Evolutionary conservation across 345 rosid species (phyloP), one percentile per base, ranked within the genome.

Genomic region (Corchorus capsularis): DNA sequence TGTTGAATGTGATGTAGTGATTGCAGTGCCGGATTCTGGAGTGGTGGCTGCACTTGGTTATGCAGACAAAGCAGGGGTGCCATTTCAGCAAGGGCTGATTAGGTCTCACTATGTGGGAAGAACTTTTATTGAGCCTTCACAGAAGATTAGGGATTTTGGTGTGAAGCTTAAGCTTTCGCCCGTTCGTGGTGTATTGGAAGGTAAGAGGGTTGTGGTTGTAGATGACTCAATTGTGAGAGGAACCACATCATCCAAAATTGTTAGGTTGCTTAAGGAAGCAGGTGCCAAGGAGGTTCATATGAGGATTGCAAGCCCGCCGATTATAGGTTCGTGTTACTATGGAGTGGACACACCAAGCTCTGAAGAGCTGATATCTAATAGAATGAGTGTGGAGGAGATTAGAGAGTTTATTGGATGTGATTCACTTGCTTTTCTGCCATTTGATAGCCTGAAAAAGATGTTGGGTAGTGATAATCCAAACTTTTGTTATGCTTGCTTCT

Each of bases 331-430:
- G 8, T 96, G 99, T 80, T 92, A 93, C 71, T 93, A 93, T 64
- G 98, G 99, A n/a, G 99, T 96, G 53, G 99, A 96, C 63, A 91
- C 98, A 0, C 99, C 99, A 0, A 91, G 98, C 85, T 75, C 98
- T 0, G 94, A 91, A 81, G 98, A 92, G 78, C 61, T 93, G 87
- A 93, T 93, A 74, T 96, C 99, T 0, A 96, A 96, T n/a, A 86
- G 98, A 73, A 74, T 96, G 95, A 91, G 82, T 8, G 92, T 87
- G 75, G 94, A 93, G 62, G 92, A 96, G 76, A 87, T 93, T n/a
- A 84, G 84, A 50, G 91, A 90, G 27, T 91, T 65, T 50, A 93
- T 93, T 0, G 98, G 98, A 14, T 82, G 93, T 0, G 96, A 96
- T 78, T 92, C 97, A 2, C 96, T 96, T 1, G 97, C 99, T 35